Percentiles rank a stretch among this genome's conserved stretches.
Conservation (phyloP, 2,329 filamentous ascomycete species). For the Pleomassaria siparia region DNA sequence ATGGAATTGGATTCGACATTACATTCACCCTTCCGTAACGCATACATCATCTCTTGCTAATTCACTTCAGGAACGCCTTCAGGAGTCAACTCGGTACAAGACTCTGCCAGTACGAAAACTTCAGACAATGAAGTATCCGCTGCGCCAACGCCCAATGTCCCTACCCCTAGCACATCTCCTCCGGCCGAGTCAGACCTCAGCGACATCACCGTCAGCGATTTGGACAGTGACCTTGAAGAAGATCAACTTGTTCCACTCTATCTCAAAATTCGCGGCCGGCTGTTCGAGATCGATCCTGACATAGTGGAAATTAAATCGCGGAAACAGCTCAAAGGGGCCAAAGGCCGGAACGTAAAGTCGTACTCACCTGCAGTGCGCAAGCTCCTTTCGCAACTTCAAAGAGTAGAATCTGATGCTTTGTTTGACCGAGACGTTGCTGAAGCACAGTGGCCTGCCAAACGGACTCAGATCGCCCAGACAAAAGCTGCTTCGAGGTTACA, state of each 20-base stretch:
- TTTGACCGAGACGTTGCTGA: conserved; percentile 54
- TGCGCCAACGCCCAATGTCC: conserved; percentile 6
- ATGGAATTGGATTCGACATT: not conserved
- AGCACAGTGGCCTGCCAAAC: conserved; percentile 48
- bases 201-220: conserved; percentile 49
- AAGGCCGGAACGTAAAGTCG: conserved; percentile 24
- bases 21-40: not conserved
- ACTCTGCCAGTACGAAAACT: not conserved
- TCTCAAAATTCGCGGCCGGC: conserved; percentile 66
- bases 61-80: not conserved
- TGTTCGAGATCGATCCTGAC: conserved; percentile 54
- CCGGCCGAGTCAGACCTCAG: conserved; percentile 17
- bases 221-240: conserved; percentile 53
- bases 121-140: conserved; percentile 5
- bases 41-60: conserved; percentile 1
- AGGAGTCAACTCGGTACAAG: not conserved
- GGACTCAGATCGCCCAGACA: conserved; percentile 45
- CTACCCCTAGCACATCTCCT: not conserved
- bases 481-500: conserved; percentile 33
- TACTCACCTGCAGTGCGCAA: conserved; percentile 58
- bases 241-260: conserved; percentile 68
- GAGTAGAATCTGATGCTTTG: conserved; percentile 67
- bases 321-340: conserved; percentile 32
- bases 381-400: conserved; percentile 71
- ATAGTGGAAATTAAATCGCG: conserved; percentile 54